Evolutionary conservation across 2,329 filamentous ascomycete genomes (phyloP), one percentile per base, ranked within the genome.

Genomic region (Fusarium neocosmosporiellum): DNA sequence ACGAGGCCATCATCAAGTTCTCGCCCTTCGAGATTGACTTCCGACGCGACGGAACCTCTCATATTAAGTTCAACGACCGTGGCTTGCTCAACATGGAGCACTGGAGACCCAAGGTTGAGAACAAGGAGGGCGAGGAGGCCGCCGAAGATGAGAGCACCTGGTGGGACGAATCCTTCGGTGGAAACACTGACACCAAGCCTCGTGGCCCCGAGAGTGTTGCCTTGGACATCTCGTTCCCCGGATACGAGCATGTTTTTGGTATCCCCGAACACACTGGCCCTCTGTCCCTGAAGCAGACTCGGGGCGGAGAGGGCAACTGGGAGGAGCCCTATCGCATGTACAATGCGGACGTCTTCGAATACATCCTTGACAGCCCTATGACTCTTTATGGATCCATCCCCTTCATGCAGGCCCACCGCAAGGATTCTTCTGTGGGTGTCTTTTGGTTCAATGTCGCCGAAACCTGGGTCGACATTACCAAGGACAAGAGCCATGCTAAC

Each of bases 371-470:
- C 82, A 98, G 95, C 82, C 95, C 96, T 1, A 99, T 99, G 96
- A 98, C 96, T 1, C 88, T 99, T 2, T 99, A 99, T 79, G 96
- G 96, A n/a, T 87, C 95, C 9, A 98, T 99, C 76, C 96, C 96
- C 3, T 94, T 98, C 80, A 97, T 99, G 94, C 96, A 98, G 82
- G 96, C 96, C 20, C 96, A 99, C 80, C 93, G 93, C 77, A 97
- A 96, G 81, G 93, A 92, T 78, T 98, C 96, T 0, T 96, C 94
- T 1, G 96, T 98, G 33, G 96, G 95, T 71, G 92, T 99, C 16
- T 98, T 99, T 83, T 99, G 96, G 96, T 88, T 99, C 64, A 99
- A 98, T 80, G 94, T 91, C 59, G 96, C 96, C 4, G 96, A 99
- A 85, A 98, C 96, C 1, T 99, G 96, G 96, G 89, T 99, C 61